Evolutionary conservation across 768 basidiomycete species (phyloP).

Genomic region (Boletus vermiculosoides): DNA sequence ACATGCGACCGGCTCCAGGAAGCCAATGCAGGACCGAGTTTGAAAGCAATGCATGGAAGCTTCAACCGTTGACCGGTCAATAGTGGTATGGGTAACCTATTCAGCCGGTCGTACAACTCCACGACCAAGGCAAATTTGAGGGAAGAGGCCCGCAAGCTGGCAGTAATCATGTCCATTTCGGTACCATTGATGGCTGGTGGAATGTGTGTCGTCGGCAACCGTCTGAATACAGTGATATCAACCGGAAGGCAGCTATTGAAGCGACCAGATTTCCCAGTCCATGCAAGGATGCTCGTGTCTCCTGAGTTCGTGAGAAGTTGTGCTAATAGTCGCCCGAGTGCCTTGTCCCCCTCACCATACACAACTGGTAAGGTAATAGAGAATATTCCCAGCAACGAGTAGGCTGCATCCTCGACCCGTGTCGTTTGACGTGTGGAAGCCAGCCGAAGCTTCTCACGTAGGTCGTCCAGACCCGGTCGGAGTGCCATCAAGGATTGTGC

Average conservation of each 20-base stretch:
- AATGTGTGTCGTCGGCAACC: not conserved
- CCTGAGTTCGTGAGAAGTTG: not conserved
- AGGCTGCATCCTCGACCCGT: no score
- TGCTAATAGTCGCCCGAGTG: no score
- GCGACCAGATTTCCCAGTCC: not conserved
- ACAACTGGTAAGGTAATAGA: conserved; percentile 4
- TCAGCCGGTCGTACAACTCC: not conserved
- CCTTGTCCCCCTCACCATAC: conserved; percentile 6
- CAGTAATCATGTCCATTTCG: not conserved
- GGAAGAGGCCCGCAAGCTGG: not conserved
- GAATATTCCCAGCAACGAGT: conserved; percentile 13
- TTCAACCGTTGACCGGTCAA: not conserved
- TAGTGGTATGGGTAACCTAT: not conserved
- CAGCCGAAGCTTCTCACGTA: no score
- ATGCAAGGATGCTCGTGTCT: not conserved
- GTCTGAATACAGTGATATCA: not conserved
- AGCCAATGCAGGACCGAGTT: not conserved
- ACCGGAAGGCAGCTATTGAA: not conserved
- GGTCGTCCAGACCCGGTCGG: no score
- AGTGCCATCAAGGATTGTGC: no score
- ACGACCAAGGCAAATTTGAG: not conserved
- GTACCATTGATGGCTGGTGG: not conserved
- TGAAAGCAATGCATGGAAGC: not conserved
- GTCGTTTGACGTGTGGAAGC: no score
- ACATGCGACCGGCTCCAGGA: not conserved